phyloP scores from a whole-genome alignment of 1,284 basidiomycete species.

The Afroboletus lepidellus region DNA sequence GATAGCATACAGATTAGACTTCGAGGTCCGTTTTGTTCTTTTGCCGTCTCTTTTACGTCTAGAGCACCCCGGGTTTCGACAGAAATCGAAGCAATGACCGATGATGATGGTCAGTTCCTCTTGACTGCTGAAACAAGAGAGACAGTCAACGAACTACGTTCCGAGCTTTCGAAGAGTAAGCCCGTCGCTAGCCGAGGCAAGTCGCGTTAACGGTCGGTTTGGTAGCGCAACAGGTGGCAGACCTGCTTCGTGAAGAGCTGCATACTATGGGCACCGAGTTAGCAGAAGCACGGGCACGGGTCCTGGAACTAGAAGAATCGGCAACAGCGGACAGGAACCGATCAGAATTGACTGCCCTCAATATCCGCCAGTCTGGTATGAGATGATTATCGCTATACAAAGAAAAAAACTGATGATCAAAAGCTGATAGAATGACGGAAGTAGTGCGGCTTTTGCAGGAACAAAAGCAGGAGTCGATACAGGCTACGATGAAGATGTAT shows the following conservation, averaged over 20 bases:
- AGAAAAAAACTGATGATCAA: slow-evolving; percentile 16
- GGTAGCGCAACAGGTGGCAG: slow-evolving; percentile 51
- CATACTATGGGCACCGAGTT: slow-evolving; percentile 44
- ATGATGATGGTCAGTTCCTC: slow-evolving; percentile 28
- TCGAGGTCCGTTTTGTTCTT: slow-evolving; percentile 21
- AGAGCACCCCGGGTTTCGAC: not conserved
- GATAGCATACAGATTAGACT: slow-evolving; percentile 19
- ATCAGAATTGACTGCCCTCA: slow-evolving; percentile 25
- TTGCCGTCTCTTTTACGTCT: not conserved
- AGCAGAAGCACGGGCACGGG: slow-evolving; percentile 40
- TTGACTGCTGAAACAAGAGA: slow-evolving; percentile 33
- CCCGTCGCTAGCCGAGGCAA: slow-evolving; percentile 33
- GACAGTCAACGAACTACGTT: slow-evolving; percentile 40
- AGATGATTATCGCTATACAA: not conserved
- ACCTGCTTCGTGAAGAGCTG: slow-evolving; percentile 51
- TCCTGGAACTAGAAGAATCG: slow-evolving; percentile 41
- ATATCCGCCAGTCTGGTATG: slow-evolving; percentile 33
- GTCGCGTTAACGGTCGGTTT: slow-evolving; percentile 12
- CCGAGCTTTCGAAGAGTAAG: slow-evolving; percentile 34
- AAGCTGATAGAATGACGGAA: slow-evolving; percentile 28
- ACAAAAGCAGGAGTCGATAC: slow-evolving; percentile 31
- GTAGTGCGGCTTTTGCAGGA: slow-evolving; percentile 25
- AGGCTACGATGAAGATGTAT: slow-evolving; percentile 18
- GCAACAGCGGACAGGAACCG: slow-evolving; percentile 30
- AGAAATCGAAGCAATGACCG: slow-evolving; percentile 37